Evolutionary conservation across 345 rosid genomes (phyloP), one percentile per base, ranked within the genome.

Genomic region (Abelmoschus esculentus): DNA sequence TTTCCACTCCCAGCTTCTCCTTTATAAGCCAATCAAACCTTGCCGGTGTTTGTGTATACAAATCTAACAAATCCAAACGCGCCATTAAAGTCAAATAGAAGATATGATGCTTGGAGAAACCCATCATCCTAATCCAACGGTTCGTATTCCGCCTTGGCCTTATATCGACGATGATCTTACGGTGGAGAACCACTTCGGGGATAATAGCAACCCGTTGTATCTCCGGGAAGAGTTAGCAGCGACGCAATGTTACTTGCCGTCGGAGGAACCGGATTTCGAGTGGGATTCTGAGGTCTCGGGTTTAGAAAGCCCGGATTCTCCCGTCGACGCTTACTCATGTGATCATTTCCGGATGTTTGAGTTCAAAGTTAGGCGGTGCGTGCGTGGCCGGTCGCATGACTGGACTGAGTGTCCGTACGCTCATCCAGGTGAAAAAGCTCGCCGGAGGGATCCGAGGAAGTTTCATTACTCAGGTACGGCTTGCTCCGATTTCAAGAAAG

Each of bases 361-460:
- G 85, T 93, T 93, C 84, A 93, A 93, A 78, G 87, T 93, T n/a
- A 68, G 97, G 63, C 80, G 86, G 63, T 93, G 98, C 77, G 84
- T 85, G 10, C 90, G 97, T 32, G 93, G 97, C 5, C 75, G 91
- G 65, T 85, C 93, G 7, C 98, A 93, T 59, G 98, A 93, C 82
- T 93, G 98, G 98, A 93, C 98, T 0, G 97, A 93, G 83, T 93
- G 97, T 72, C 98, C 98, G 13, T 93, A 83, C 78, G 98, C 97
- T n/a, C 98, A 93, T 69, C 97, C 97, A 2, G 98, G 98, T 0
- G 98, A 90, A 71, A 89, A 90, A 70, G 98, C 98, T 28, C 84
- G 97, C 4, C 73, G 98, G 28, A 82, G 98, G 3, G 98, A 93
- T 78, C 97, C 98, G 56, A 76, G 92, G 62, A 83, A 84, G 83